Evolutionary conservation across 257 asterid species (phyloP).

Genomic region (Solanum piurae): DNA sequence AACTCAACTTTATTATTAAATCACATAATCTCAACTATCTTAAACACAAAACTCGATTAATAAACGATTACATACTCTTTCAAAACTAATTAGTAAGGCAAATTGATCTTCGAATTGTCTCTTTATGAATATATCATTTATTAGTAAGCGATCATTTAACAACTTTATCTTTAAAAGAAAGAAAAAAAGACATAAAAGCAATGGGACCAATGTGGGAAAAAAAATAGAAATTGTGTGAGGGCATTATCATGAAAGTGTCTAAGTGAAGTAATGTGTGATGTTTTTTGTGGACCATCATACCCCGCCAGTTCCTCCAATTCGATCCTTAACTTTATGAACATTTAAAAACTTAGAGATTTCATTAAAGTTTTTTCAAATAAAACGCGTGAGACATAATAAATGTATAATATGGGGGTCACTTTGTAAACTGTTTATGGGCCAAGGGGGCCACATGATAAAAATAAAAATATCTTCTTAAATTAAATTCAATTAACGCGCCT

Average conservation of each 20-base stretch:
- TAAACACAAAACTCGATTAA: background rate
- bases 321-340: background rate
- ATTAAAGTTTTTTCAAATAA: background rate
- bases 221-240: background rate
- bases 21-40: background rate
- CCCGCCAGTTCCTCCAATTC: background rate
- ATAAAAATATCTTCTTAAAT: background rate
- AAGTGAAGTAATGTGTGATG: conserved; percentile 3
- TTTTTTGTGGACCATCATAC: background rate
- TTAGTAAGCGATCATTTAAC: background rate
- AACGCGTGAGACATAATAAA: background rate
- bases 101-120: background rate
- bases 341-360: background rate
- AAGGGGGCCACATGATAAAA: background rate
- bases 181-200: background rate
- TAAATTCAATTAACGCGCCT: background rate
- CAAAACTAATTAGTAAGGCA: background rate
- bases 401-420: background rate
- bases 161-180: background rate
- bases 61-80: background rate
- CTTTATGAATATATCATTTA: background rate
- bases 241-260: background rate
- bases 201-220: background rate
- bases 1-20: too few relatives aligned
- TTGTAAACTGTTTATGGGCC: background rate